phyloP scores from a whole-genome alignment of 2,329 filamentous ascomycete species.

The Arthrobotrys entomopaga region DNA sequence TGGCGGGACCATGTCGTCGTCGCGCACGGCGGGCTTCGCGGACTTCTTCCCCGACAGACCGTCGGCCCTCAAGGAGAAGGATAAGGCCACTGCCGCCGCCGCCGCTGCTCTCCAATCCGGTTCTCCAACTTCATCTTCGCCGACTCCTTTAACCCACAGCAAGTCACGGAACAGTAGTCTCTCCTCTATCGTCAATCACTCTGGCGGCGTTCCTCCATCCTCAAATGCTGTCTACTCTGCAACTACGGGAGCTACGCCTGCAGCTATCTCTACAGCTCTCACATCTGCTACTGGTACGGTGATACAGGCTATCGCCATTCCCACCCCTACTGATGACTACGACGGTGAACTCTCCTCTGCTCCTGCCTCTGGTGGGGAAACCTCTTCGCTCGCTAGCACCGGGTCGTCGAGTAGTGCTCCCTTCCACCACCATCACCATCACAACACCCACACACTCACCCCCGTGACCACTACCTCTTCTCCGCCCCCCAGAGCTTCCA shows the following conservation, averaged over 20 bases:
- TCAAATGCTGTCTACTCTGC: too few species aligned
- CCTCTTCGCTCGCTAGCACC: conserved; percentile 52
- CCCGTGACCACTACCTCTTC: conserved; percentile 54
- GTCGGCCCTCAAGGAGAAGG: conserved; percentile 65
- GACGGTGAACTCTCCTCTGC: conserved; percentile 40
- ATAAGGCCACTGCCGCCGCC: conserved; percentile 37
- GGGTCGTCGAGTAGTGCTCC: conserved; percentile 42
- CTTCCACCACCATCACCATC: conserved; percentile 14
- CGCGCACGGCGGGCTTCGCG: conserved; percentile 74
- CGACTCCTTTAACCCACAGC: conserved; percentile 60
- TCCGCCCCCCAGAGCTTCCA: conserved; percentile 48
- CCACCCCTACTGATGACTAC: conserved; percentile 53
- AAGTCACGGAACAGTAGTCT: conserved; percentile 71
- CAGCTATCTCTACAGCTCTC: neutral
- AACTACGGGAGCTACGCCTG: too few species aligned
- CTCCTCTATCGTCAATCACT: conserved; percentile 64
- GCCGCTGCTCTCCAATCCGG: conserved; percentile 18
- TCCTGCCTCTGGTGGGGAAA: conserved; percentile 42
- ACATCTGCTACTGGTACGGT: conserved; percentile 16
- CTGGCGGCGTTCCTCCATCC: too few species aligned
- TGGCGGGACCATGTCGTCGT: conserved; percentile 59
- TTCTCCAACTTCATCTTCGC: conserved; percentile 23
- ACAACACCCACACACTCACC: conserved; percentile 52
- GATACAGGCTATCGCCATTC: conserved; percentile 53
- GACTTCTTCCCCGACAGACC: conserved; percentile 86